Evolutionary conservation across 371 early-diverging fungal genomes (phyloP).

Genomic region (Mortierella sp.): DNA sequence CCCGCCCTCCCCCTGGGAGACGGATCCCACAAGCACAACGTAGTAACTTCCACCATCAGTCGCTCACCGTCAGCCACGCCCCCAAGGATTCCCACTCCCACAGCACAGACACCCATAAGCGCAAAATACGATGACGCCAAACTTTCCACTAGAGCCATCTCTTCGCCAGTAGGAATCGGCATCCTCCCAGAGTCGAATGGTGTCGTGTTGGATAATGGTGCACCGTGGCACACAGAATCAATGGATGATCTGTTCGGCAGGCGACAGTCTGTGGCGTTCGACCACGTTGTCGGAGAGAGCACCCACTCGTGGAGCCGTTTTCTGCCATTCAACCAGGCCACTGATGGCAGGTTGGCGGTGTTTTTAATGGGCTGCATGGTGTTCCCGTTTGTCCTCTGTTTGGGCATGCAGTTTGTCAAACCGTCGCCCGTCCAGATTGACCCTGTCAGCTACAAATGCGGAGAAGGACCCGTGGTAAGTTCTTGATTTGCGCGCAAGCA

Average conservation of each 20-base stretch:
- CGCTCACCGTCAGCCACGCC: no score
- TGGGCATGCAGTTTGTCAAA: conserved; percentile 51
- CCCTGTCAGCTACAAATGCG: conserved; percentile 40
- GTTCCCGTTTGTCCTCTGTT: conserved; percentile 20
- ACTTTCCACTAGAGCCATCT: neutral
- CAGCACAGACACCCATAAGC: neutral
- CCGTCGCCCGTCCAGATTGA: conserved; percentile 50
- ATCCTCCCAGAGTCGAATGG: conserved; percentile 22
- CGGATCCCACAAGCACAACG: no score
- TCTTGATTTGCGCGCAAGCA: neutral
- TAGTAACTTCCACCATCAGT: no score
- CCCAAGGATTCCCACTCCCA: neutral
- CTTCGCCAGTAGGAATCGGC: conserved; percentile 2
- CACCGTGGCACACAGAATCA: neutral
- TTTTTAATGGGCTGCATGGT: conserved; percentile 36
- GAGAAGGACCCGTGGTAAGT: conserved; percentile 49
- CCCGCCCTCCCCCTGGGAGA: no score
- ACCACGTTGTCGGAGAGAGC: neutral
- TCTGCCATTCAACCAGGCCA: conserved; percentile 47
- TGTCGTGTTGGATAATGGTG: neutral
- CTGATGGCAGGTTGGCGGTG: conserved; percentile 38
- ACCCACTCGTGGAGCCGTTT: conserved; percentile 41
- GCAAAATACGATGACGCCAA: neutral
- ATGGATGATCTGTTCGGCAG: neutral
- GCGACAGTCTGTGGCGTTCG: conserved; percentile 3